Evolutionary conservation across 805 yeast species (phyloP), one percentile per base, ranked within the genome.

Genomic region (Pichia paraexigua): DNA sequence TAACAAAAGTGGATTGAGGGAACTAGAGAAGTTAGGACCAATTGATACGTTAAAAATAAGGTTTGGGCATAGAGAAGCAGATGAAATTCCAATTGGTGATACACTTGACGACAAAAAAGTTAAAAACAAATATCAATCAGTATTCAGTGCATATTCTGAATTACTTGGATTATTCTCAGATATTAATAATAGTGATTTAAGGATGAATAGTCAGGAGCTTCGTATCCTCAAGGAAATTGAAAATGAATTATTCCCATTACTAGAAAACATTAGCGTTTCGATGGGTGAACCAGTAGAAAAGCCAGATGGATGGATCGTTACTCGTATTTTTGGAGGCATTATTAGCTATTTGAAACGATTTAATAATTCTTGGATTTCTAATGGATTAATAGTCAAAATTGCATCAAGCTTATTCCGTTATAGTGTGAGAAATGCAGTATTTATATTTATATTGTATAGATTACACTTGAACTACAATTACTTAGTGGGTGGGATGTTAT

Each of bases 1-100:
- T 5, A 73, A 65, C 50, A 65, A 67, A n/a, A 53, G 71, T 2
- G 79, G 71, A 0, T 53, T 60, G 13, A 62, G 47, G 20, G 35
- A 47, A n/a, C 18, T 50, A 22, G 50, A 43, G 21, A 43, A 40
- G 35, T 18, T 46, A 5, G 50, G 47, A 10, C 27, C 28, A 17
- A n/a, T 49, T 13, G 48, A 44, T 9, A 20, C 20, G 2, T 35
- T 45, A 11, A 22, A n/a, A 22, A 28, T 49, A 8, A 20, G 43
- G 27, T 25, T 43, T 27, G 49, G 49, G 1, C 6, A 37, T 13
- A 24, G 9, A 15, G 18, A 21, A 32, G 6, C 41, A 3, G 41
- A 13, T 5, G 21, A 35, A 17, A 35, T 2, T 8, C 9, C 9
- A 35, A n/a, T n/a, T 1, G 39, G 39, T 6, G 22, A 35, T 21